These are phyloP conservation scores for Pouteria campechiana DNA, from an alignment of 179 eudicot species.

Conservation along the genomic window DNA sequence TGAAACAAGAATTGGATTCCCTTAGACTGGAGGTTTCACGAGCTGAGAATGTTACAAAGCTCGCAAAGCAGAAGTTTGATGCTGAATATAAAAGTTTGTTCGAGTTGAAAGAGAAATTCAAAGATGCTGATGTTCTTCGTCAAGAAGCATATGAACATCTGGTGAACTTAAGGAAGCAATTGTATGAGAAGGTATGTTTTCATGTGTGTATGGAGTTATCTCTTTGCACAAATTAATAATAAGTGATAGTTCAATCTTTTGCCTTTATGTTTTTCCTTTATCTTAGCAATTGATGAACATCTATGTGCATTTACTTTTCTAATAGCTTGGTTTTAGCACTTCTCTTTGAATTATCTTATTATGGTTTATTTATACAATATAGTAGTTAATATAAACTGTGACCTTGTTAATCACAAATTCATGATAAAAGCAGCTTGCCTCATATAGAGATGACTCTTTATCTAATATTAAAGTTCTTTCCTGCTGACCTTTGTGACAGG, in stretches of 20 bases:
- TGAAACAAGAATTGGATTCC: conserved; percentile 60
- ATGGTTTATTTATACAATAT: no score
- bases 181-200: conserved; percentile 53
- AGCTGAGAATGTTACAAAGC: conserved; percentile 29
- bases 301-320: no score
- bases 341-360: no score
- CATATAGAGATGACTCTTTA: no score
- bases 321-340: no score
- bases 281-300: no score
- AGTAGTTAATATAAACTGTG: no score
- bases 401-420: no score
- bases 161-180: conserved; percentile 36
- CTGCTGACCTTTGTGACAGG: no score
- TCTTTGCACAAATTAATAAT: neutral
- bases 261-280: neutral
- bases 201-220: neutral
- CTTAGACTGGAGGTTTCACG: conserved; percentile 39
- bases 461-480: no score
- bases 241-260: neutral
- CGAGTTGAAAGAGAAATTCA: conserved; percentile 27
- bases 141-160: conserved; percentile 51
- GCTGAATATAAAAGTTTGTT: conserved; percentile 33
- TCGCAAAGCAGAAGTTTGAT: conserved; percentile 36
- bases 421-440: no score
- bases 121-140: conserved; percentile 44